phyloP scores from a whole-genome alignment of 129 eudicot genomes.

The Tagetes patula region DNA sequence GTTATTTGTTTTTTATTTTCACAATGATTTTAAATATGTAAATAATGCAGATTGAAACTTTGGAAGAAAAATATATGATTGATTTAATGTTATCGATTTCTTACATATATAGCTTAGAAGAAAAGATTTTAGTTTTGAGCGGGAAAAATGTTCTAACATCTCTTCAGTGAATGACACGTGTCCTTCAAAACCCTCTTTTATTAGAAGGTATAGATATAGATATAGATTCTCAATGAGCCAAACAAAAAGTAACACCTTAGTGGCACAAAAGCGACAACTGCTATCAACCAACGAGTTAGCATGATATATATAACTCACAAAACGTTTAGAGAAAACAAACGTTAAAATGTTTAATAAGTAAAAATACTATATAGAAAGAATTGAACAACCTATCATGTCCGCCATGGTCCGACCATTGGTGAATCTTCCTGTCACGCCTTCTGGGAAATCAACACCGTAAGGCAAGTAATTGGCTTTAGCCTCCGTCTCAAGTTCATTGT shows the following conservation, averaged over 20 bases:
- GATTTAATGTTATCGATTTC: no score
- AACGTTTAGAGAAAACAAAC: background rate
- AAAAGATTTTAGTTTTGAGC: no score
- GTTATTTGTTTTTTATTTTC: no score
- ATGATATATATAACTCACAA: background rate
- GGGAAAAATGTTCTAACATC: no score
- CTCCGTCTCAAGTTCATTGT: conserved; percentile 19
- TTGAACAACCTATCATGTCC: conserved; percentile 24
- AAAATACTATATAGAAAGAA: conserved; percentile 7
- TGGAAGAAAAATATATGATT: no score
- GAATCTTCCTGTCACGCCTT: conserved; percentile 36
- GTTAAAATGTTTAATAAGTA: background rate
- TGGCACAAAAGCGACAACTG: background rate
- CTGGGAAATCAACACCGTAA: conserved; percentile 36
- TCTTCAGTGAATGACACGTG: no score
- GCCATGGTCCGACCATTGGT: conserved; percentile 39
- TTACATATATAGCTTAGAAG: no score
- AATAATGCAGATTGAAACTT: no score
- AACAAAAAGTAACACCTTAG: background rate
- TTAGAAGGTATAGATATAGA: no score
- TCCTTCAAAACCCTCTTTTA: no score
- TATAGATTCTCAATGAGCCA: background rate
- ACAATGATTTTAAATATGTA: no score
- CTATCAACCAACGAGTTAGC: no score
- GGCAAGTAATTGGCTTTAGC: conserved; percentile 40